These are phyloP conservation scores for Porcisia hertigi DNA, from an alignment of 208 protist species.

Conservation along the genomic window DNA sequence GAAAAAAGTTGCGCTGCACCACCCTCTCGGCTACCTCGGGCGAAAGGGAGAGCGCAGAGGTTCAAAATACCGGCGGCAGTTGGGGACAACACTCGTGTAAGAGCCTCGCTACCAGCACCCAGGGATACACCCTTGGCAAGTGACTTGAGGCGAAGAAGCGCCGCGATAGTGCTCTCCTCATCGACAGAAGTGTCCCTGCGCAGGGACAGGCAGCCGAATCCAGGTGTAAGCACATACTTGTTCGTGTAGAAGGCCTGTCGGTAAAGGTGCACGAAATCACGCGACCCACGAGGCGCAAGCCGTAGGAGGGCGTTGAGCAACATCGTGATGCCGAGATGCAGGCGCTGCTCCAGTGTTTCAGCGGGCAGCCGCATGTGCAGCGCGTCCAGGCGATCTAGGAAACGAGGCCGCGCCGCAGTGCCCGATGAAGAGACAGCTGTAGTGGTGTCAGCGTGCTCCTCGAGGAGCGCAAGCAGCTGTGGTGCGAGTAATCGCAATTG, in stretches of 20 bases:
- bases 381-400: constrained; percentile 15
- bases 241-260: constrained; percentile 61
- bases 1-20: not conserved
- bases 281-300: constrained; percentile 18
- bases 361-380: constrained; percentile 34
- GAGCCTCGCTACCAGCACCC: constrained; percentile 36
- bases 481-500: constrained; percentile 37
- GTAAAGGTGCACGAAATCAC: constrained; percentile 42
- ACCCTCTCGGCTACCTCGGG: not conserved
- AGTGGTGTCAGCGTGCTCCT: constrained; percentile 28
- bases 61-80: constrained; percentile 53
- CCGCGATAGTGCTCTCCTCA: constrained; percentile 21
- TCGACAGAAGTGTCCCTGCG: constrained; percentile 16
- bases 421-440: not conserved
- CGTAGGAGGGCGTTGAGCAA: constrained; percentile 46
- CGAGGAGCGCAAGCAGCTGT: constrained; percentile 55
- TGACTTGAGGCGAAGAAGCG: constrained; percentile 44
- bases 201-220: constrained; percentile 68
- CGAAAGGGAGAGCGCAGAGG: constrained; percentile 25
- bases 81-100: constrained; percentile 48
- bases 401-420: constrained; percentile 4
- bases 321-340: constrained; percentile 57
- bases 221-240: constrained; percentile 65
- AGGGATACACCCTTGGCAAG: constrained; percentile 49
- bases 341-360: constrained; percentile 79